phyloP scores from a whole-genome alignment of 345 rosid genomes.

The Murraya paniculata region DNA sequence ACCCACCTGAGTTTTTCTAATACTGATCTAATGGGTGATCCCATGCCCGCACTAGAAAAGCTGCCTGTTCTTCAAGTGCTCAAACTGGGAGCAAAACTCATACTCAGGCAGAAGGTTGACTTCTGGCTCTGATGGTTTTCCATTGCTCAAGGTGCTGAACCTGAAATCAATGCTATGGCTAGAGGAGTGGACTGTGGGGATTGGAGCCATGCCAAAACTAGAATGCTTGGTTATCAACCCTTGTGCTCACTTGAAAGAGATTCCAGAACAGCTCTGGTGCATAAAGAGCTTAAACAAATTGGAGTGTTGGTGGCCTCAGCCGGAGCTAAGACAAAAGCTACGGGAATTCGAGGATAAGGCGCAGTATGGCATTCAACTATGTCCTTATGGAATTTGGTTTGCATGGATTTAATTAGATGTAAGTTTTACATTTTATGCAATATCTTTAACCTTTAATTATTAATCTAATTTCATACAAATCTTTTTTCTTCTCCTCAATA shows the following conservation, averaged over 20 bases:
- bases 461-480: too few relatives aligned
- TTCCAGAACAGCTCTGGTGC: background rate
- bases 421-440: background rate
- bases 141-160: background rate
- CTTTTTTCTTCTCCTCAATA: too few relatives aligned
- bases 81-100: background rate
- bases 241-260: background rate
- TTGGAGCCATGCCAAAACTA: background rate
- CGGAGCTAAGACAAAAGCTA: background rate
- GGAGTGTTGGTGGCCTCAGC: conserved; percentile 1
- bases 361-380: background rate
- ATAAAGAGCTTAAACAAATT: background rate
- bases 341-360: background rate
- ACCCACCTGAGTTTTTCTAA: background rate
- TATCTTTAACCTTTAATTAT: too few relatives aligned
- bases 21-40: background rate
- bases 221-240: background rate
- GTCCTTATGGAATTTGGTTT: background rate
- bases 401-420: background rate
- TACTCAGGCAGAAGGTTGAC: background rate
- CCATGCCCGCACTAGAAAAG: background rate
- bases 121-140: background rate
- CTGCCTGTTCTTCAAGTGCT: background rate
- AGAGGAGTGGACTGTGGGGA: background rate
- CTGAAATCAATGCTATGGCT: conserved; percentile 8